Percentiles rank a stretch among this genome's conserved stretches.
Evolutionary conservation across 1,284 basidiomycete species (phyloP).

Genomic region (Singerocomus inundabilis): DNA sequence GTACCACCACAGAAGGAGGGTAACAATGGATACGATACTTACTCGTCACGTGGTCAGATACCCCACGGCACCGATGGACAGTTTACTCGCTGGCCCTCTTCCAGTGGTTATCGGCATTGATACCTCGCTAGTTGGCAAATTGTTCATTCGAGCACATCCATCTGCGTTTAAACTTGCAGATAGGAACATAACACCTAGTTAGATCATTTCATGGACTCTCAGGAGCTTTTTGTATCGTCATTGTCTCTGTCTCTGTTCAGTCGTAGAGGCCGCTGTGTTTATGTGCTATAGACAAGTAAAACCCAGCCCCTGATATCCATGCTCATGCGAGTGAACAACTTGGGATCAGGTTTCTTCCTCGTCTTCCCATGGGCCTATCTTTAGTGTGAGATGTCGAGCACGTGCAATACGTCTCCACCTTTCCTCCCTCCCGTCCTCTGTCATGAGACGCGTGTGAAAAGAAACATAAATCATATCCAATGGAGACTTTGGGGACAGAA

Average conservation of each 20-base stretch:
- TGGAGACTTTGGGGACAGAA: conserved; percentile 12
- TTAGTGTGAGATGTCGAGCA: conserved; percentile 22
- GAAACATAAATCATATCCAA: conserved; percentile 22
- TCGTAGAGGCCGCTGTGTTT: background rate
- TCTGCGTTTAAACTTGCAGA: conserved; percentile 34
- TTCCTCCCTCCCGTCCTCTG: conserved; percentile 25
- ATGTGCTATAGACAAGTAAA: conserved; percentile 3
- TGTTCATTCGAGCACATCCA: background rate
- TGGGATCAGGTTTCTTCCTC: conserved; percentile 7
- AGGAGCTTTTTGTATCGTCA: conserved; percentile 3
- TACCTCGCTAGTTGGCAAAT: background rate
- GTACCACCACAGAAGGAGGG: conserved; percentile 48
- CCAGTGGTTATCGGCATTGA: conserved; percentile 44
- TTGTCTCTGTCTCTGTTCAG: background rate
- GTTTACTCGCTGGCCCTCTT: conserved; percentile 43
- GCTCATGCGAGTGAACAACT: background rate
- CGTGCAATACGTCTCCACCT: conserved; percentile 32
- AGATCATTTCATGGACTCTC: conserved; percentile 10
- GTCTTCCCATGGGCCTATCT: conserved; percentile 20
- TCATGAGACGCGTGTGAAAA: conserved; percentile 30
- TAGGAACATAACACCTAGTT: conserved; percentile 38
- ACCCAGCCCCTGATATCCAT: background rate
- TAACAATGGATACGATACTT: conserved; percentile 32
- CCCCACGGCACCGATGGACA: conserved; percentile 25
- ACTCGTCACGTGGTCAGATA: conserved; percentile 10